These are phyloP conservation scores for Tricholoma sp. DNA, from an alignment of 768 basidiomycete species.

Conservation along the genomic window DNA sequence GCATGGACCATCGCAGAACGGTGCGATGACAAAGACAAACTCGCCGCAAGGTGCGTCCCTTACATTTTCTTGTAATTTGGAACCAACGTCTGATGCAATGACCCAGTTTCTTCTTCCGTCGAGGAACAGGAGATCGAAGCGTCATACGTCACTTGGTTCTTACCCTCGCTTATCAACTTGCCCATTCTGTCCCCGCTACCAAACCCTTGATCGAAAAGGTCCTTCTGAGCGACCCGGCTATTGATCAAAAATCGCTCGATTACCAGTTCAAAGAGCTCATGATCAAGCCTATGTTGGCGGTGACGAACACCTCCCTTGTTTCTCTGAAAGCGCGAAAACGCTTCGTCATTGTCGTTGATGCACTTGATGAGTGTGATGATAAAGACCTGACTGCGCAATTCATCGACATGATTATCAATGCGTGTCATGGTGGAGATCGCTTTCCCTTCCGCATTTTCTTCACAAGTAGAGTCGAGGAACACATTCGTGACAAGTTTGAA, in stretches of 20 bases:
- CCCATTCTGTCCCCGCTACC: too few relatives aligned
- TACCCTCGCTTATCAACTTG: neutral
- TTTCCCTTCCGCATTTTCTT: too few relatives aligned
- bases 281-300: neutral
- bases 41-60: neutral
- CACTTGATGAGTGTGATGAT: neutral
- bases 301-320: too few relatives aligned
- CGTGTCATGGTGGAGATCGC: too few relatives aligned
- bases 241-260: neutral
- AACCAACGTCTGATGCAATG: too few relatives aligned
- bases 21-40: neutral
- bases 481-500: too few relatives aligned
- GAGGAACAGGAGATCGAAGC: neutral
- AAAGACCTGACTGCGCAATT: neutral
- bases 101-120: too few relatives aligned
- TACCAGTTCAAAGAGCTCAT: neutral
- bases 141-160: neutral
- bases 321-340: too few relatives aligned
- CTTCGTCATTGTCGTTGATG: neutral
- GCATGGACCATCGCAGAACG: neutral
- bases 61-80: too few relatives aligned
- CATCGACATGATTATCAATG: neutral
- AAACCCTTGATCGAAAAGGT: too few relatives aligned
- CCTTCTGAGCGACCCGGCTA: neutral
- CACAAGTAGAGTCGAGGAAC: too few relatives aligned